Base-by-base conservation (phyloP, 2,329 filamentous ascomycete genomes). In the Uncinocarpus reesii region DNA sequence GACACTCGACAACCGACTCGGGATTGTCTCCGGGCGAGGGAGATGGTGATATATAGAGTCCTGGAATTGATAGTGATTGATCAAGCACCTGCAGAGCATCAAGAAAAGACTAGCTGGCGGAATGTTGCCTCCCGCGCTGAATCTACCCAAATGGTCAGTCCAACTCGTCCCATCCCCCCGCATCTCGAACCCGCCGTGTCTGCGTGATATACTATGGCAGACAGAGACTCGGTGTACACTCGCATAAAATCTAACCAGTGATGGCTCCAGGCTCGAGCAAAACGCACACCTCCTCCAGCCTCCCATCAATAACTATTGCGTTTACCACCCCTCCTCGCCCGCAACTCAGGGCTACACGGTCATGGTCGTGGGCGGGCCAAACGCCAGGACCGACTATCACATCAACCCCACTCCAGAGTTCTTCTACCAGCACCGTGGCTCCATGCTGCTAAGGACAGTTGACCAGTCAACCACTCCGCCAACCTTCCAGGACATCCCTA, bases 291-390 rank as follows among this genome's bases (percentile, higher is more conserved):
- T 96, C 53, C 79, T 95, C 50, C 80, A 95, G 65, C 92, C 92
- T 0, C 92, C 92, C 1, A 82, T 96, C 62, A 95, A 95, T 72
- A 96, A 96, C 72, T 93, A 92, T 73, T 95, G 89, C 71, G 86
- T 96, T 60, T 94, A 95, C 72, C 84, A 94, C 64, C 63, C 65
- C 2, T 65, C 66, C 32, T 63, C 61, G 4, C 60, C 63, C 73
- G 86, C 90, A 56, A 92, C 95, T 53, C 85, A 89, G 62, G 92
- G 92, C 24, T 89, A 93, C 65, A 96, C 95, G 61, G 88, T 89
- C 54, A 72, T 72, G 84, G 88, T 95, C 59, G 89, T 98, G 53
- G 92, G 92, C 63, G 92, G 92, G 10, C 92, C 92, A 60, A 96
- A 96, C 67, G 86, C 86, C 52, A 81, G 92, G 55, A 95, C 89